Conservation (phyloP, 129 eudicot genomes). For the Helianthus tuberosus region DNA sequence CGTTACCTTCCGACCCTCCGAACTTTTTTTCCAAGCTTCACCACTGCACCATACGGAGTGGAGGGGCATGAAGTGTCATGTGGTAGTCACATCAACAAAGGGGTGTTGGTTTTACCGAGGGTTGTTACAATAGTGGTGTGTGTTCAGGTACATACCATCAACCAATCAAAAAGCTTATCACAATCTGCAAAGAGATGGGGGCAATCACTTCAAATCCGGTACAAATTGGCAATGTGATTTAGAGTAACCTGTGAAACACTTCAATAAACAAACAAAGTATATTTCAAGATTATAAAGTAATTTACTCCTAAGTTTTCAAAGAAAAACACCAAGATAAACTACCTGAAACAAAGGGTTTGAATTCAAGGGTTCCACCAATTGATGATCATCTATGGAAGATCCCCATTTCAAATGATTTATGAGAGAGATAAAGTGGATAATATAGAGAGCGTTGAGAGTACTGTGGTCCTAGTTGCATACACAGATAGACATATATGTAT, state of each 20-base stretch:
- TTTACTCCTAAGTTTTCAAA: neutral
- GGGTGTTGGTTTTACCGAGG: too few relatives aligned
- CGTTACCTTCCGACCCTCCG: too few relatives aligned
- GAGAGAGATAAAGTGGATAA: neutral
- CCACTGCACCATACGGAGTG: too few relatives aligned
- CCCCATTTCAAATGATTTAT: slow-evolving; percentile 6
- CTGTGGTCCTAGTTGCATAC: too few relatives aligned
- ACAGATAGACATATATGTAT: too few relatives aligned
- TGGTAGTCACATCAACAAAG: too few relatives aligned
- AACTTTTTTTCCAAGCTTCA: too few relatives aligned
- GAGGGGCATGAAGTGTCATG: too few relatives aligned
- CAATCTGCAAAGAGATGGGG: neutral
- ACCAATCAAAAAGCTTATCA: slow-evolving; percentile 4
- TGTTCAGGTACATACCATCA: slow-evolving; percentile 16
- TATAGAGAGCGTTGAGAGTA: too few relatives aligned
- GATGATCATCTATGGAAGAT: slow-evolving; percentile 2
- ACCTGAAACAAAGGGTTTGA: slow-evolving; percentile 12
- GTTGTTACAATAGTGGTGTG: neutral
- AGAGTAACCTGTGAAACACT: slow-evolving; percentile 19
- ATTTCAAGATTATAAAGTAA: neutral
- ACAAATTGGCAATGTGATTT: slow-evolving; percentile 1
- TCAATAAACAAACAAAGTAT: neutral
- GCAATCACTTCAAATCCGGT: neutral
- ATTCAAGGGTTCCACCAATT: neutral
- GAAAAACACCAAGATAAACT: neutral